Base-by-base conservation (phyloP, 257 asterid species). In the Petunia axillaris region DNA sequence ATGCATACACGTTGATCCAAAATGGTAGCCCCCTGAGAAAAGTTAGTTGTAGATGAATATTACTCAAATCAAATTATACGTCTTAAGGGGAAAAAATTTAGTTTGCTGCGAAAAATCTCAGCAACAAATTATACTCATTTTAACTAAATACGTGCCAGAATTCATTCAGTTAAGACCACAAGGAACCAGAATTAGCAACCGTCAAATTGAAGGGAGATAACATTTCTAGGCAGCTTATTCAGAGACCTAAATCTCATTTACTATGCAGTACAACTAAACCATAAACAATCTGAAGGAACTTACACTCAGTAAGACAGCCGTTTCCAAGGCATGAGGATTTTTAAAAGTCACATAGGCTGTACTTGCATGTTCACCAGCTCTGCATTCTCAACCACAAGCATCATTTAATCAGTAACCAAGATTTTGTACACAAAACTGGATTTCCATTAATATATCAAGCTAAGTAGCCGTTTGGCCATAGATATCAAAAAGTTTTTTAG, bases 241-340 rank as follows among this genome's bases (percentile, higher is more conserved):
- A 39, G 62, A 48, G 41, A 64, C 65, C 40, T 35, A 44, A 11
- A 66, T 39, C 41, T 14, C 40, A 66, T 66, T 10, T 58, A 79
- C 79, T 16, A 59, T 40, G 37, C 16, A 76, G 11, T 44, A 79
- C 46, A 7, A 38, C 76, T 54, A 74, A 59, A 63, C 35, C 65
- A 58, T 70, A 67, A 55, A 79, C 67, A 38, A 46, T 70, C 77
- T 48, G 77, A 71, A 71, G 62, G 82, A 67, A 83, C 98, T 94
- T 91, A 96, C 99, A 91, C 94, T 91, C 86, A 96, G 97, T 84
- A 96, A 90, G 62, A 94, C 89, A 65, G 97, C 99, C 14, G 99
- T 96, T 89, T 96, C 99, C 89, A 91, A 81, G 85, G 98, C 93
- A 89, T 94, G 97, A 59, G 93, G 71, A 83, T 89, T 91, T 83